Evolutionary conservation across 2,329 filamentous ascomycete genomes (phyloP), one percentile per base, ranked within the genome.

Genomic region (Venturia carpophila): DNA sequence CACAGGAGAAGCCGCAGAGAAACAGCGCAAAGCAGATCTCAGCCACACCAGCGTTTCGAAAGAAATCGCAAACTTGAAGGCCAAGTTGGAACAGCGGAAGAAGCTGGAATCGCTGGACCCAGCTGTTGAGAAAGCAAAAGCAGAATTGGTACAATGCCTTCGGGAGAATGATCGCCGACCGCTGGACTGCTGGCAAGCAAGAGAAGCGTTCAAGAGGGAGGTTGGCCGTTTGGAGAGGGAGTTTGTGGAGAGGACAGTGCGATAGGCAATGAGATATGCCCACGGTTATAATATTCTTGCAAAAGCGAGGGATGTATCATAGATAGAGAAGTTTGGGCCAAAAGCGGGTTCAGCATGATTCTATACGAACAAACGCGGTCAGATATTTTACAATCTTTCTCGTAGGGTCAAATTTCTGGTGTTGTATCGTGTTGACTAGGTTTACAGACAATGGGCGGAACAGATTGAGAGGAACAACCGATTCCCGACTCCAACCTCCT

Each of bases 111-210:
- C 87, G 69, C 75, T 91, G 69, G 90, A 92, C 70, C 85, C 87
- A 68, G 79, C 79, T 62, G 86, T 96, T 61, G 87, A 91, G 77
- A 83, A 81, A 74, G 90, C 92, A 24, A 88, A 91, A 76, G 81
- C 84, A 70, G 85, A 87, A 67, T 86, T 97, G 65, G 85, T 94
- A 68, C 83, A 84, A 71, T 97, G 93, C 75, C 80, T 97, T 80
- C 82, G 89, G 68, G 83, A 88, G 72, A 88, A 97, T 76, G 92
- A 97, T 77, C 83, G 91, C 69, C 84, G 91, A 75, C 92, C 93
- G 74, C 80, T 97, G 74, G 90, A 97, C 80, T 97, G 93, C 83
- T 97, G 90, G 89, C 84, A 87, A 77, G 92, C 97, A 83, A 91
- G 97, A 30, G 89, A 95, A 79, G 82, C 81, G 24, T 97, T 97